A percentile compares a stretch with the other conserved stretches of the same genome.
Conservation (phyloP, 306 rosid genomes). For the Macrotyloma uniflorum region DNA sequence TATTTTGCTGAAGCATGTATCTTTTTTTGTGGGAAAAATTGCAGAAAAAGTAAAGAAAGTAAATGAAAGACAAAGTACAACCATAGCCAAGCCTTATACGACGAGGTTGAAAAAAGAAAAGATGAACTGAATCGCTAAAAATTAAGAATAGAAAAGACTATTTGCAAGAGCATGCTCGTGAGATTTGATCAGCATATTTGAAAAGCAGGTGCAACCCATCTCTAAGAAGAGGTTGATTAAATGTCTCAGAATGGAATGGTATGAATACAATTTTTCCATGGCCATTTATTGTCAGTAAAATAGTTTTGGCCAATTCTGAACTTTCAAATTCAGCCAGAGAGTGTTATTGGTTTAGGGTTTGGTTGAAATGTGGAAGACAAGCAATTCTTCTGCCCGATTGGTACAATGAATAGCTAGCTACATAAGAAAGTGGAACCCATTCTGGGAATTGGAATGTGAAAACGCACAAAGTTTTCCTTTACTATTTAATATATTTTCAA, state of each 20-base stretch:
- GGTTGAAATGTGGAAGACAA: not conserved
- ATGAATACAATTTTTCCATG: not conserved
- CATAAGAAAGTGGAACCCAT: conserved; percentile 22
- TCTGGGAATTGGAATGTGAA: not conserved
- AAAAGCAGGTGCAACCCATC: conserved; percentile 12
- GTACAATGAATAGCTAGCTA: not conserved
- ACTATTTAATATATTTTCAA: not conserved
- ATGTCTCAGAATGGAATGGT: not conserved
- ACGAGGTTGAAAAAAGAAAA: not conserved
- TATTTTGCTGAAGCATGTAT: not conserved
- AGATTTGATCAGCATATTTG: not conserved
- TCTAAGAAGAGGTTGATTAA: conserved; percentile 13
- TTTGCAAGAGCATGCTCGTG: not conserved
- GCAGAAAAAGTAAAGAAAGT: not conserved
- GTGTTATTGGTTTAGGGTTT: not conserved
- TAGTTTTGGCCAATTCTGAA: not conserved
- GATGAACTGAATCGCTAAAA: not conserved
- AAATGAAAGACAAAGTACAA: not conserved
- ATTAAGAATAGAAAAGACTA: not conserved
- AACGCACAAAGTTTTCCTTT: not conserved
- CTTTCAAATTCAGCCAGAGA: not conserved
- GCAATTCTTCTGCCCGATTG: not conserved
- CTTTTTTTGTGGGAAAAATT: not conserved
- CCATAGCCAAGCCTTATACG: not conserved
- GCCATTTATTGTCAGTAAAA: not conserved